Conservation (phyloP, 345 rosid genomes). For the Rhodamnia argentea region DNA sequence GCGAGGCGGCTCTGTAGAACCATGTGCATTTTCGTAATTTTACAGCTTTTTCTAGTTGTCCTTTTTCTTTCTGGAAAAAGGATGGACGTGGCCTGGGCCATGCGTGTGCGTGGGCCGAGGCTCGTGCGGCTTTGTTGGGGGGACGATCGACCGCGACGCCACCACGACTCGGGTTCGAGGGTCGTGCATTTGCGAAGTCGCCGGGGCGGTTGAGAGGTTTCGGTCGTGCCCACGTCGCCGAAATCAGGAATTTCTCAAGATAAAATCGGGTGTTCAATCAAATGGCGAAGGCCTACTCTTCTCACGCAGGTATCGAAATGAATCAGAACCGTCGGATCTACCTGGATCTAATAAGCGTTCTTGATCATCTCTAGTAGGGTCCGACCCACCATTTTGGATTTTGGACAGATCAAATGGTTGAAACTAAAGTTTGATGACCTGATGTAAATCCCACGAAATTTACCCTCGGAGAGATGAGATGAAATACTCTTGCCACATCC, state of each 20-base stretch:
- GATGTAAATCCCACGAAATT: too few relatives aligned
- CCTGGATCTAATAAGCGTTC: background rate
- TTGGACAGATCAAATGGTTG: too few relatives aligned
- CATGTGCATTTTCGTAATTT: background rate
- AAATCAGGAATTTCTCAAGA: background rate
- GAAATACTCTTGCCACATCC: too few relatives aligned
- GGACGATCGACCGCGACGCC: background rate
- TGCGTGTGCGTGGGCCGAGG: background rate
- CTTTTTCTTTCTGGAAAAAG: background rate
- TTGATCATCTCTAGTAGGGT: background rate
- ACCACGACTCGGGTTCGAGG: background rate
- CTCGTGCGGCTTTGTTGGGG: background rate
- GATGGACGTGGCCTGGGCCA: background rate
- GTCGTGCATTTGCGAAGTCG: background rate
- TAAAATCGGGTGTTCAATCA: too few relatives aligned
- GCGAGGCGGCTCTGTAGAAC: background rate
- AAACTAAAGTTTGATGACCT: too few relatives aligned
- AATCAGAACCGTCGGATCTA: too few relatives aligned
- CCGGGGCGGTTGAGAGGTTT: background rate
- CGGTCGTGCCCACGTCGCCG: background rate
- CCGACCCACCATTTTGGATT: background rate
- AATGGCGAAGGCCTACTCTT: too few relatives aligned
- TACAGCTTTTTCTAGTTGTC: background rate
- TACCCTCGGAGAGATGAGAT: too few relatives aligned
- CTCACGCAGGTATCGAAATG: too few relatives aligned